phyloP scores from a whole-genome alignment of 2,329 filamentous ascomycete genomes.

The Fusarium goolgardi region DNA sequence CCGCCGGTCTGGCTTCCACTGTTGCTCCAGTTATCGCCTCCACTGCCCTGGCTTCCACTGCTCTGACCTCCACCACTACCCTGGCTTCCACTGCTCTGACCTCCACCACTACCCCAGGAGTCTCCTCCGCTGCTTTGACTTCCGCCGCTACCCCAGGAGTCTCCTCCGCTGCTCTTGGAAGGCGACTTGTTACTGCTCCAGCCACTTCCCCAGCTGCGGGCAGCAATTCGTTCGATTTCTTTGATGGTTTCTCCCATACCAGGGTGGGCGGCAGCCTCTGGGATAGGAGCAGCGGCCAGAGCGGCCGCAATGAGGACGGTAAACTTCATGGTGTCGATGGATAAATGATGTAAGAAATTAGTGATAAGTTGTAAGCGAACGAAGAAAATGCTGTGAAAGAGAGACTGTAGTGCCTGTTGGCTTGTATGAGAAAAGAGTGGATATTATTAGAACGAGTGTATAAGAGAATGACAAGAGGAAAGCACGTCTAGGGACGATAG shows the following conservation, averaged over 20 bases:
- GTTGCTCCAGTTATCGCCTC: neutral
- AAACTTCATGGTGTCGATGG: slow-evolving; percentile 45
- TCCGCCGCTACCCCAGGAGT: neutral
- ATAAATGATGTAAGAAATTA: neutral
- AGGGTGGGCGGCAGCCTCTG: slow-evolving; percentile 34
- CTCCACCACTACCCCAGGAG: neutral
- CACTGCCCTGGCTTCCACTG: neutral
- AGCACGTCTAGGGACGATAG: slow-evolving; percentile 16
- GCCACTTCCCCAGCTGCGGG: slow-evolving; percentile 30
- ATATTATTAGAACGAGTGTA: slow-evolving; percentile 6
- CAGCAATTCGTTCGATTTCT: slow-evolving; percentile 38
- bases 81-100: neutral
- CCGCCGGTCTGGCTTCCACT: neutral
- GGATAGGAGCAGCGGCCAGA: slow-evolving; percentile 37
- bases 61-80: neutral
- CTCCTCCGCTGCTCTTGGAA: neutral
- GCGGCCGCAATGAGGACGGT: slow-evolving; percentile 37
- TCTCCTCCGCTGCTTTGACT: neutral
- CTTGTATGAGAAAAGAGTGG: slow-evolving; percentile 10
- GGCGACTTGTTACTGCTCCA: slow-evolving; percentile 23
- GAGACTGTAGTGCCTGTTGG: slow-evolving; percentile 8
- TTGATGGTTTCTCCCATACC: slow-evolving; percentile 42
- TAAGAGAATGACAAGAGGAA: slow-evolving; percentile 24
- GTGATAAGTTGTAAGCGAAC: slow-evolving; percentile 1
- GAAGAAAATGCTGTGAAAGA: slow-evolving; percentile 7